Percentiles rank a stretch among this genome's conserved stretches.
phyloP scores from a whole-genome alignment of 2,329 filamentous ascomycete genomes.

The Fusarium protoensiforme region DNA sequence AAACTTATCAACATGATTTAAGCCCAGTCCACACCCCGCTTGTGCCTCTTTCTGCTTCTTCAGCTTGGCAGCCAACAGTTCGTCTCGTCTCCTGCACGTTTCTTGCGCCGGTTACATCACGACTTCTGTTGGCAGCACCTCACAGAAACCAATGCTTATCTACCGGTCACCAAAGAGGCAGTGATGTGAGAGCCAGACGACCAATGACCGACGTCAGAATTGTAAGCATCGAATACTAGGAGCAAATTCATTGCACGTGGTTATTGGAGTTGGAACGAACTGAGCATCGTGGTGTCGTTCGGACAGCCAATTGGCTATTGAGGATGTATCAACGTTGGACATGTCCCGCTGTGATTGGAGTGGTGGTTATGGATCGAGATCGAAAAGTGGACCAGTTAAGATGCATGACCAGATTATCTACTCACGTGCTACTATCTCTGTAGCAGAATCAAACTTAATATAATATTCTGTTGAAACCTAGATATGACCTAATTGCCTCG shows the following conservation, averaged over 20 bases:
- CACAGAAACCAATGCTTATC: constrained; percentile 1
- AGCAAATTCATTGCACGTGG: constrained; percentile 19
- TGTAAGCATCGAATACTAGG: constrained; percentile 31
- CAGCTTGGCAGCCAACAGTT: constrained; percentile 17
- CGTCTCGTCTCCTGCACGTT: constrained; percentile 19
- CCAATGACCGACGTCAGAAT: constrained; percentile 19
- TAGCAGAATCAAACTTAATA: no score
- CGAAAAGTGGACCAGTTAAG: neutral
- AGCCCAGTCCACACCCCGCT: constrained; percentile 3
- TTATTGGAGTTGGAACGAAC: neutral
- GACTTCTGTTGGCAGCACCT: neutral
- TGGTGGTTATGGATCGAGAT: neutral
- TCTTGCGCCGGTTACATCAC: constrained; percentile 17
- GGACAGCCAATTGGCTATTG: constrained; percentile 16
- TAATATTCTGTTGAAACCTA: no score
- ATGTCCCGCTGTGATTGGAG: constrained; percentile 13
- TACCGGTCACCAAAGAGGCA: constrained; percentile 18
- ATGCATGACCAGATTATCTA: neutral
- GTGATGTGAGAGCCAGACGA: constrained; percentile 10
- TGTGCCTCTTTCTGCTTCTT: neutral
- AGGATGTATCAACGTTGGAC: neutral
- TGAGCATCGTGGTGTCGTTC: constrained; percentile 9
- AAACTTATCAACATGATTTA: constrained; percentile 1
- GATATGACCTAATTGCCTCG: no score
- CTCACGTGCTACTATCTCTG: no score